Base-by-base conservation (phyloP, 169 alveolate species). In the Plasmodium yoelii region DNA sequence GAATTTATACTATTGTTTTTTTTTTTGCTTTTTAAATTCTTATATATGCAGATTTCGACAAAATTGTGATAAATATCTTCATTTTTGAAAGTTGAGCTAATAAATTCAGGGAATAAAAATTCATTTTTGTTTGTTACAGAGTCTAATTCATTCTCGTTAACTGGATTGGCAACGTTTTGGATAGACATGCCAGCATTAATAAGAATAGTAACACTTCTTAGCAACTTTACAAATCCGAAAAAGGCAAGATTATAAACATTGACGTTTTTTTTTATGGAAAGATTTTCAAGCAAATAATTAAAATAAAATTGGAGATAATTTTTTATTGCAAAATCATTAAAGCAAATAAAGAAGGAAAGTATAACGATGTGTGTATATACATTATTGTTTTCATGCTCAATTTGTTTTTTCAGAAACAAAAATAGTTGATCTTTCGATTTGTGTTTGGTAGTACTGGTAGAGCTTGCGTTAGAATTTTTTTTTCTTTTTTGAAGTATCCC, bases 1-100 rank as follows among this genome's bases (percentile, higher is more conserved):
- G 90, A 80, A 82, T 82, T 82, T 57, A 82, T 55, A 57, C 82
- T 82, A 13, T 82, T 82, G 24, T 53, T 82, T 60, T 82, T 82
- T 65, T 82, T 82, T 63, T 82, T 82, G 63, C 82, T 82, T 61
- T 82, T 82, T 53, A 82, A 46, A 82, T 82, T 82, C 68, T 82
- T 82, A 49, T 82, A 82, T 67, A 82, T 82, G 46, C 90, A 82
- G 22, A 82, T 71, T 44, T 82, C 84, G 12, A 61, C 71, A 67
- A 82, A 55, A 60, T 82, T 82, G 6, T 67, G 18, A 59, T 82
- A 82, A 19, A 67, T 71, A n/a, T 34, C 49, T 67, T 28, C 59
- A 22, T 22, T 15, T 28, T 59, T 53, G 61, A 82, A 82, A 10
- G 69, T n/a, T 28, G 68, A 34, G 22, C 26, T 60, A 10, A 28